Conservation (phyloP, 208 protist genomes). For the Leishmania gerbilli region DNA sequence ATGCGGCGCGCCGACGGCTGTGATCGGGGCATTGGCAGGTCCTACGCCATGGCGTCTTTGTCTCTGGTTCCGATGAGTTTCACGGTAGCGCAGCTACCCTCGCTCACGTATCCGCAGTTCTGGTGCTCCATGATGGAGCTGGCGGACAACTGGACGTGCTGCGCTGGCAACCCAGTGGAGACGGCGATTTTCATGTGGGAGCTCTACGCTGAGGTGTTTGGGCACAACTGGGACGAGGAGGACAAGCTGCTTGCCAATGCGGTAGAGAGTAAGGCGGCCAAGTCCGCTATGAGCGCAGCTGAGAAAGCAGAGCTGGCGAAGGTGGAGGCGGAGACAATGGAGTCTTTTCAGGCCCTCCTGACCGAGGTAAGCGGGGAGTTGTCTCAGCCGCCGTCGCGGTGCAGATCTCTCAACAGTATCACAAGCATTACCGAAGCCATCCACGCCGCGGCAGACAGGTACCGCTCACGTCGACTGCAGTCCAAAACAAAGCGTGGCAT, state of each 20-base stretch:
- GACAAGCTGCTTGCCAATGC: constrained; percentile 47
- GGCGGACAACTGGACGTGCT: constrained; percentile 88
- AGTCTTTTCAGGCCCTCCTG: constrained; percentile 54
- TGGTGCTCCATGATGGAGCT: constrained; percentile 87
- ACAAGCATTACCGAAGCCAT: neutral
- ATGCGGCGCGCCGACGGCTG: neutral
- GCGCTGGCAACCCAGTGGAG: constrained; percentile 61
- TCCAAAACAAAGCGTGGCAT: neutral
- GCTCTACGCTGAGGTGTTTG: constrained; percentile 86
- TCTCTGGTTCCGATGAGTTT: constrained; percentile 21
- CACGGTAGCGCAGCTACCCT: constrained; percentile 50
- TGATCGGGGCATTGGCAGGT: neutral
- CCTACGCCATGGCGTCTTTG: neutral
- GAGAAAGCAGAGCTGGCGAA: constrained; percentile 18
- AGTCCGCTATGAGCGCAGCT: constrained; percentile 17
- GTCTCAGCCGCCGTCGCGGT: constrained; percentile 13
- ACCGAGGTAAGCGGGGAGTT: constrained; percentile 28
- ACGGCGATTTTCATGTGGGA: constrained; percentile 76
- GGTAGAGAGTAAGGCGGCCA: constrained; percentile 32
- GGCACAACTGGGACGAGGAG: constrained; percentile 74
- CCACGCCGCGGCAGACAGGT: neutral
- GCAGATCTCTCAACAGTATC: constrained; percentile 1
- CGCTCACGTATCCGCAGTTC: constrained; percentile 80
- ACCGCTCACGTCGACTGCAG: neutral
- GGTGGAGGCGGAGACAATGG: constrained; percentile 35